Evolutionary conservation across 805 yeast species (phyloP).

Genomic region (Lipomyces lipofer): DNA sequence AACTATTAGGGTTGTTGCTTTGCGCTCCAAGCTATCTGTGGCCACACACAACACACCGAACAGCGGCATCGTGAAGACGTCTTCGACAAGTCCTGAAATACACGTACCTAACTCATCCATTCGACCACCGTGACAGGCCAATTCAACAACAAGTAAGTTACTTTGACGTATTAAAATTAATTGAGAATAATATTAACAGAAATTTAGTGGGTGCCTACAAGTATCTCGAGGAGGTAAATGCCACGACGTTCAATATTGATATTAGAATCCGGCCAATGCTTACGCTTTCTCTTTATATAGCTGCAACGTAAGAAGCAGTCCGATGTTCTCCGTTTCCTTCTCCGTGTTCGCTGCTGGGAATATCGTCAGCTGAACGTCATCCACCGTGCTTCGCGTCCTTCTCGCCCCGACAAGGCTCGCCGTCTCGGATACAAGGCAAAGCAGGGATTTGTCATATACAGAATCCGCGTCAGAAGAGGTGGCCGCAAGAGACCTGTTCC

Average conservation of each 20-base stretch:
- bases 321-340: constrained; percentile 97
- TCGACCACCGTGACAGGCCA: too few species aligned
- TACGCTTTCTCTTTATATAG: constrained; percentile 8
- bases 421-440: constrained; percentile 99
- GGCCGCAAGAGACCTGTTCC: constrained; percentile 99
- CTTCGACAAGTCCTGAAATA: too few species aligned
- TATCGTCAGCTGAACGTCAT: constrained; percentile 98
- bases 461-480: constrained; percentile 99
- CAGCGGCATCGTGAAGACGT: too few species aligned
- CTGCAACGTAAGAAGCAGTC: constrained; percentile 99
- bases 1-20: too few species aligned
- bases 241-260: background rate
- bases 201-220: constrained; percentile 97
- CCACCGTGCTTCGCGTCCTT: constrained; percentile 98
- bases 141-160: constrained; percentile 18
- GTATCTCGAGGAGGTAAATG: constrained; percentile 80
- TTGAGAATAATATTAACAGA: background rate
- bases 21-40: too few species aligned
- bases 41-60: too few species aligned
- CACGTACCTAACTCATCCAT: too few species aligned
- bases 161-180: background rate
- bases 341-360: constrained; percentile 99
- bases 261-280: background rate
- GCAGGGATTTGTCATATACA: constrained; percentile 98
- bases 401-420: constrained; percentile 99